These are phyloP conservation scores for Saccharomycopsis amapae DNA, from an alignment of 805 yeast species.

Conservation along the genomic window DNA sequence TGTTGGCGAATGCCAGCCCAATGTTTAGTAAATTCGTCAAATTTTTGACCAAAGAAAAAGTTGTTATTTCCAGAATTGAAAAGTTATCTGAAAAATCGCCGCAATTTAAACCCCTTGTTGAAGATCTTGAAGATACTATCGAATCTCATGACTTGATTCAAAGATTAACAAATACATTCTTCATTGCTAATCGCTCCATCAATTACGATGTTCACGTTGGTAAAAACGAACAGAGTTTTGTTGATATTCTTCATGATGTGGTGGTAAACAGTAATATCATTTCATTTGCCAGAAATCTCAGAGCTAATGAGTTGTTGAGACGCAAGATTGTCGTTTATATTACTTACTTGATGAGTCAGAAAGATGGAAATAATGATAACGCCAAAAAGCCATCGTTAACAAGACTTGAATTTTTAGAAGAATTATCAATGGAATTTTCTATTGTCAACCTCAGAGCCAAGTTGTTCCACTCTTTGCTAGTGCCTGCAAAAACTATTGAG, in stretches of 20 bases:
- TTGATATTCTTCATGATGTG: slow-evolving; percentile 25
- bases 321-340: slow-evolving; percentile 10
- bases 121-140: neutral
- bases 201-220: slow-evolving; percentile 25
- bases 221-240: slow-evolving; percentile 24
- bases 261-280: slow-evolving; percentile 25
- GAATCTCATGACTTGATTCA: slow-evolving; percentile 18
- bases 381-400: slow-evolving; percentile 24
- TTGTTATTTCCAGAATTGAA: neutral
- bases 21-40: neutral
- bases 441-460: slow-evolving; percentile 26
- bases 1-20: neutral
- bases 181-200: slow-evolving; percentile 19
- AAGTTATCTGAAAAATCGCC: neutral
- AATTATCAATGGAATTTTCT: slow-evolving; percentile 25
- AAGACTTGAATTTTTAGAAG: slow-evolving; percentile 24
- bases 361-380: neutral
- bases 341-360: neutral
- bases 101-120: neutral
- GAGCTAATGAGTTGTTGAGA: slow-evolving; percentile 29
- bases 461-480: slow-evolving; percentile 27
- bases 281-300: slow-evolving; percentile 23
- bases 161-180: slow-evolving; percentile 25
- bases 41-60: neutral
- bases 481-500: slow-evolving; percentile 12